Conservation (phyloP, 208 protist genomes). For the Trypanosoma melophagium region DNA sequence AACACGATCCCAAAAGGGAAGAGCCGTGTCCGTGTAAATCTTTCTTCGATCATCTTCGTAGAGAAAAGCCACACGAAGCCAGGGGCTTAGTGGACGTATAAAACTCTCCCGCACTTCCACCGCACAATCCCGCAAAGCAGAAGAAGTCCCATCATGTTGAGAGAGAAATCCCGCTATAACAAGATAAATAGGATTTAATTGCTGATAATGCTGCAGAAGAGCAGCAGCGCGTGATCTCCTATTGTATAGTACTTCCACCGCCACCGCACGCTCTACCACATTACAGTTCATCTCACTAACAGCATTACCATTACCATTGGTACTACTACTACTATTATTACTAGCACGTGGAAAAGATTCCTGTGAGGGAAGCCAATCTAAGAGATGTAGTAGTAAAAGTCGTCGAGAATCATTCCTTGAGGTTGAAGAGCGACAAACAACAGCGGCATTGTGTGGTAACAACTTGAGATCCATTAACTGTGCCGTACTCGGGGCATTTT, state of each 20-base stretch:
- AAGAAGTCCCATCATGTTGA: constrained; percentile 28
- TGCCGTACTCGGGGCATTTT: constrained; percentile 14
- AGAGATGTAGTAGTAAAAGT: constrained; percentile 63
- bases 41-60: constrained; percentile 30
- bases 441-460: constrained; percentile 22
- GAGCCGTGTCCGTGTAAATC: constrained; percentile 28
- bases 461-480: constrained; percentile 21
- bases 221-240: constrained; percentile 34
- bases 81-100: constrained; percentile 58
- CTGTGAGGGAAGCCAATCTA: constrained; percentile 62
- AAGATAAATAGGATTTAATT: constrained; percentile 41
- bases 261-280: constrained; percentile 66
- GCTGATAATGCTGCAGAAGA: constrained; percentile 43
- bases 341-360: constrained; percentile 11
- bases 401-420: constrained; percentile 37
- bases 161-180: constrained; percentile 48
- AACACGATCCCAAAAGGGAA: constrained; percentile 80
- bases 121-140: constrained; percentile 36
- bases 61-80: constrained; percentile 66
- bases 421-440: constrained; percentile 27
- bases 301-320: too few relatives aligned
- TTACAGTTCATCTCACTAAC: neutral
- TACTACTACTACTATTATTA: neutral
- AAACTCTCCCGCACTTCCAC: constrained; percentile 53
- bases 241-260: constrained; percentile 64